A percentile compares a stretch with the other conserved stretches of the same genome.
Conservation (phyloP, 2,329 filamentous ascomycete genomes). For the Orbilia blumenaviensis region DNA sequence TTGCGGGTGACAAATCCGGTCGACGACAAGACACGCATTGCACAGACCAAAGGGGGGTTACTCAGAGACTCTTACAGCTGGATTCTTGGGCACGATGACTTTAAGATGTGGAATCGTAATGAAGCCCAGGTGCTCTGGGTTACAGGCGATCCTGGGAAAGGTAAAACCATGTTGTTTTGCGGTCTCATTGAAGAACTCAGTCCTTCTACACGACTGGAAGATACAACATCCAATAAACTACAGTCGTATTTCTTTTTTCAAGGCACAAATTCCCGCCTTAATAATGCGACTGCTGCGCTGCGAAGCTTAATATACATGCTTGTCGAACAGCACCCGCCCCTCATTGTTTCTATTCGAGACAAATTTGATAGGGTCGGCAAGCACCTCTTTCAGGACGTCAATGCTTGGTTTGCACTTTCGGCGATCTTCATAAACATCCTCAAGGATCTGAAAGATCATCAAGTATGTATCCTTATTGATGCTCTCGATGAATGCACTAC, state of each 20-base stretch:
- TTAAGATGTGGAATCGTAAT: conserved; percentile 56
- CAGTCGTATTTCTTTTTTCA: conserved; percentile 60
- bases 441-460: conserved; percentile 58
- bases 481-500: conserved; percentile 64
- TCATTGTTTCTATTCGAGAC: conserved; percentile 60
- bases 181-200: conserved; percentile 61
- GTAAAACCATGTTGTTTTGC: conserved; percentile 63
- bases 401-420: conserved; percentile 61
- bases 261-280: conserved; percentile 57
- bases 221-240: neutral
- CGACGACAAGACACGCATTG: conserved; percentile 61
- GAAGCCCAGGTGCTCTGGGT: conserved; percentile 60
- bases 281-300: conserved; percentile 59
- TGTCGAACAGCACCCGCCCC: conserved; percentile 57
- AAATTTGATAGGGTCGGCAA: conserved; percentile 60
- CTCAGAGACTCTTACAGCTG: conserved; percentile 60
- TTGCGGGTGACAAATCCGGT: conserved; percentile 59
- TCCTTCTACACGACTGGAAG: neutral
- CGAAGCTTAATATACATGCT: conserved; percentile 59
- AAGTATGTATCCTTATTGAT: conserved; percentile 62
- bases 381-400: conserved; percentile 60
- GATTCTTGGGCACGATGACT: conserved; percentile 59
- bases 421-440: conserved; percentile 62
- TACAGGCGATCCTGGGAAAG: conserved; percentile 62
- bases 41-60: conserved; percentile 60